Conservation (phyloP, 192 early-diverging fungal species). For the Powellomyces hirtus region DNA sequence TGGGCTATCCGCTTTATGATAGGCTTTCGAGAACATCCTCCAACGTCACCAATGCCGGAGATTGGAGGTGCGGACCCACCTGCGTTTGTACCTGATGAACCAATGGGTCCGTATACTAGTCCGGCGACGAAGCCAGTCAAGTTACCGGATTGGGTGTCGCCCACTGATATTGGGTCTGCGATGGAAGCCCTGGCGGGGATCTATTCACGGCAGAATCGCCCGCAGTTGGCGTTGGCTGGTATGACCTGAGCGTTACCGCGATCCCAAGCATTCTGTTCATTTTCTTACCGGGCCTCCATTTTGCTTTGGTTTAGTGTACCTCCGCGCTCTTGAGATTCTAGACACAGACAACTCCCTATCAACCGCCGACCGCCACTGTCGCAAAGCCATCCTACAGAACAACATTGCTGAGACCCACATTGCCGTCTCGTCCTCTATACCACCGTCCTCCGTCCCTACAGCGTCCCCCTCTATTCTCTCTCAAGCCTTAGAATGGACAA, state of each 20-base stretch:
- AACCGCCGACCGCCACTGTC: neutral
- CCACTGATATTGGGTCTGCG: slow-evolving; percentile 6
- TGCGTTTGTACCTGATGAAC: neutral
- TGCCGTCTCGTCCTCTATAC: neutral
- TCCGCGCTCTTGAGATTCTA: slow-evolving; percentile 8
- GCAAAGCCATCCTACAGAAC: slow-evolving; percentile 14
- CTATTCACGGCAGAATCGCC: neutral
- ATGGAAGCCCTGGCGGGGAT: slow-evolving; percentile 21
- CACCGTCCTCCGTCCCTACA: no score
- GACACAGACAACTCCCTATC: neutral
- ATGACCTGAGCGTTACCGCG: neutral
- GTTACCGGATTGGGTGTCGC: slow-evolving; percentile 9
- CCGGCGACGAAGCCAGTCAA: neutral
- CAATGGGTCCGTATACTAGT: neutral
- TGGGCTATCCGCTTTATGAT: neutral
- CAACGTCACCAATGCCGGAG: neutral
- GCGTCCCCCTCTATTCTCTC: no score
- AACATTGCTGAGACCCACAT: slow-evolving; percentile 24
- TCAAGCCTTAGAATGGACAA: neutral
- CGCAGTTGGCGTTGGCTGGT: neutral
- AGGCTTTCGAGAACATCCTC: neutral
- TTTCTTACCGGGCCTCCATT: neutral
- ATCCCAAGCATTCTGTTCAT: neutral
- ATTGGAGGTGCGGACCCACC: neutral
- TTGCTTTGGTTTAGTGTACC: slow-evolving; percentile 11